A percentile compares a stretch with the other conserved stretches of the same genome.
These are phyloP conservation scores for Pseudocercospora crystallina DNA, from an alignment of 2,329 filamentous ascomycete species.

Conservation along the genomic window DNA sequence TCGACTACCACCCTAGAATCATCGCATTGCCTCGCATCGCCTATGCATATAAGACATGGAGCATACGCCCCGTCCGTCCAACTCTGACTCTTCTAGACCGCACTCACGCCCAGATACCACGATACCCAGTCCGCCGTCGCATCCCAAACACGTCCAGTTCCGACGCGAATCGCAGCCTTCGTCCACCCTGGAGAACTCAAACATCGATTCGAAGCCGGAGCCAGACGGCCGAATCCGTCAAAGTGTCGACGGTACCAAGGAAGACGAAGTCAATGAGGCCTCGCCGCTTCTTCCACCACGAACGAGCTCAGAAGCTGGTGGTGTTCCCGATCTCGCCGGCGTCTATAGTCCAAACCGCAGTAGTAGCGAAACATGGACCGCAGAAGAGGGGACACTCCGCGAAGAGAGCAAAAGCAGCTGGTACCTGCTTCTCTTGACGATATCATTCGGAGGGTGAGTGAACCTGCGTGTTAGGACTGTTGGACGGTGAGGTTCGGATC, in stretches of 20 bases:
- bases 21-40: too few species aligned
- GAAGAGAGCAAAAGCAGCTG: constrained; percentile 68
- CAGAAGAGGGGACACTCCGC: constrained; percentile 41
- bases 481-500: background rate
- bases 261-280: constrained; percentile 30
- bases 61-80: constrained; percentile 12
- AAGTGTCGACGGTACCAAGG: constrained; percentile 14
- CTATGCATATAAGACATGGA: constrained; percentile 14
- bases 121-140: constrained; percentile 5
- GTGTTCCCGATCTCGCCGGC: constrained; percentile 14
- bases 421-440: constrained; percentile 82
- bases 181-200: constrained; percentile 8
- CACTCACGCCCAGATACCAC: constrained; percentile 10
- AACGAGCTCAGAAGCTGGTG: constrained; percentile 22
- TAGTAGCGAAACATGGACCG: constrained; percentile 46
- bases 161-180: constrained; percentile 18
- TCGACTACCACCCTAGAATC: background rate
- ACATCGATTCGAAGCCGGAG: constrained; percentile 3
- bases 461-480: background rate
- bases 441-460: constrained; percentile 71
- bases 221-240: constrained; percentile 5
- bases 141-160: constrained; percentile 23
- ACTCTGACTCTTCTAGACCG: constrained; percentile 16
- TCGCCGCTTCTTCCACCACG: constrained; percentile 31
- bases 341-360: constrained; percentile 35